phyloP scores from a whole-genome alignment of 2,329 filamentous ascomycete species.

The Aureobasidium uvarum region DNA sequence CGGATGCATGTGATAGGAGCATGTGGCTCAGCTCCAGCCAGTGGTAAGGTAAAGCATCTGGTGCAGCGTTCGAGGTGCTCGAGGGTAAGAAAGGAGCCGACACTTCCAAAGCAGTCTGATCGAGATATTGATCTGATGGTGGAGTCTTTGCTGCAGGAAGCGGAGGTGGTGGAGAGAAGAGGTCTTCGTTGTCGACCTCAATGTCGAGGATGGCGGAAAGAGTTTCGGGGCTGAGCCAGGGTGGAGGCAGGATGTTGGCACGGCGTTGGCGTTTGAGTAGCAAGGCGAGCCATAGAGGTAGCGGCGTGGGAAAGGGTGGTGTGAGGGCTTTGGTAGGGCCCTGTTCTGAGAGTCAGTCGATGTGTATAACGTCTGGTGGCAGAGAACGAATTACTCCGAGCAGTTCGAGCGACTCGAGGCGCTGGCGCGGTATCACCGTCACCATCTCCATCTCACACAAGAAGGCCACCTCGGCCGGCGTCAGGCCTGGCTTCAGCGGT shows the following conservation, averaged over 20 bases:
- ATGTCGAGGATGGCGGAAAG: conserved; percentile 74
- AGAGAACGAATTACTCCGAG: conserved; percentile 67
- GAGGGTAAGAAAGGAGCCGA: conserved; percentile 70
- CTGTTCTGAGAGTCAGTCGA: conserved; percentile 48
- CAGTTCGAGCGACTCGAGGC: conserved; percentile 79
- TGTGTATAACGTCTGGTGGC: background rate
- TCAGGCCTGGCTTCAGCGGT: conserved; percentile 64
- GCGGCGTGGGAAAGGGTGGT: conserved; percentile 73
- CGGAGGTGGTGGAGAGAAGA: conserved; percentile 75
- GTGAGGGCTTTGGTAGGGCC: conserved; percentile 72
- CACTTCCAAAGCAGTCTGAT: conserved; percentile 31
- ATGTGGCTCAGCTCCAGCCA: conserved; percentile 92
- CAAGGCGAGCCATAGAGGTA: conserved; percentile 93
- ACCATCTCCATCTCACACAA: conserved; percentile 97
- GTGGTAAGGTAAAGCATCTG: conserved; percentile 80
- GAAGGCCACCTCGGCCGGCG: conserved; percentile 86
- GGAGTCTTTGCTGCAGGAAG: conserved; percentile 53
- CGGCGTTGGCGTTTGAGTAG: conserved; percentile 92
- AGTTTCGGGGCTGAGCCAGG: conserved; percentile 78
- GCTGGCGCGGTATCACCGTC: conserved; percentile 86
- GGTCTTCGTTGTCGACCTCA: conserved; percentile 69
- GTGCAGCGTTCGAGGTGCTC: conserved; percentile 67
- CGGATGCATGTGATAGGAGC: conserved; percentile 76
- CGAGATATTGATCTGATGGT: conserved; percentile 31
- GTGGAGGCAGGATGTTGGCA: conserved; percentile 86